Evolutionary conservation across 2,329 filamentous ascomycete genomes (phyloP), one percentile per base, ranked within the genome.

Genomic region (Cladophialophora exuberans): DNA sequence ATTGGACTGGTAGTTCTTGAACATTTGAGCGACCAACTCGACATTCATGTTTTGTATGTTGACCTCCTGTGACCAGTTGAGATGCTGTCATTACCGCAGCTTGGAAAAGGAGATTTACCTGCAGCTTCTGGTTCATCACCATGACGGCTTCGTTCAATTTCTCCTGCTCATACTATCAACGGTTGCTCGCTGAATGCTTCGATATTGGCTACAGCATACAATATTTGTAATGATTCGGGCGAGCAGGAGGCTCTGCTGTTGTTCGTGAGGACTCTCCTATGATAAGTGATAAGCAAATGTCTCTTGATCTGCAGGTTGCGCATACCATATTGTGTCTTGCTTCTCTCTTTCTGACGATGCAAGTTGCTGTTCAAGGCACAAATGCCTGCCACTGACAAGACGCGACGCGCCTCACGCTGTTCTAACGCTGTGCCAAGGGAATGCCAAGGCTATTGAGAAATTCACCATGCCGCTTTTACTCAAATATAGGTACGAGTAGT

Each of bases 31-130:
- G 4, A 97, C 94, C 2, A 97, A 82, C 75, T 97, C 94, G 30
- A 97, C 90, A 69, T 99, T 96, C 91, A 97, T 97, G 72, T 97
- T 99, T 67, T 96, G 89, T 52, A 97, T 87, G 69, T 97, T 97
- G 80, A 97, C 97, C 64, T 97, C 93, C 89, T 96, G 65, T 4
- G 52, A 26, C 18, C 11, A 23, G 9, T 52, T 22, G 44, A 47
- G 18, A 33, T 44, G 10, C 9, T 28, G 15, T 42, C 20, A 48
- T 13, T 17, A 44, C 15, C 23, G 18, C 20, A 18, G 15, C 33
- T 4, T 2, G 9, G 22, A 26, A 10, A 9, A 17, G 33, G 42
- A 46, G 30, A 17, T 70, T 38, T 72, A 92, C 90, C 74, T 96
- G 89, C 1, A 99, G 85, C 45, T 84, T 89, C 73, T 90, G 96